Base-by-base conservation (phyloP, 192 early-diverging fungal species). In the Backusella tarrabulga region DNA sequence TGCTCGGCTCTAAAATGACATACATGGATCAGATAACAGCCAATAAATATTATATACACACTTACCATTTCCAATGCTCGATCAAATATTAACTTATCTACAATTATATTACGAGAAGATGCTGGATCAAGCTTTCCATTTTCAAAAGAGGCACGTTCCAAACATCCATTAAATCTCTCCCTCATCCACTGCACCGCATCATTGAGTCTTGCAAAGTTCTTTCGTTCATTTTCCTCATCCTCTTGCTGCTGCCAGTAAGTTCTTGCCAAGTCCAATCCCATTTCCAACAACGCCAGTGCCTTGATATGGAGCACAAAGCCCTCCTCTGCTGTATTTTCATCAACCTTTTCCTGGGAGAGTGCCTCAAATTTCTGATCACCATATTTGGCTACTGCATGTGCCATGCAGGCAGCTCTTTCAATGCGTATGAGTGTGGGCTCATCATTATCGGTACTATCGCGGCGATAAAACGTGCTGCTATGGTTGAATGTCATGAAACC, bases 161-260 rank as follows among this genome's bases (percentile, higher is more conserved):
- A 77, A 68, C 95, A 97, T 67, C 93, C 93, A 83, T 99, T 97
- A 79, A 97, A 99, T 73, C 92, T 89, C 67, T 88, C 90, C 26
- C 95, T 91, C 71, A 97, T 93, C 94, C 95, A 98, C 76, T 97
- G 93, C 9, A 98, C 95, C 1, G 85, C 90, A 23, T 79, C 79
- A 72, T 91, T 93, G 66, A 90, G 42, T 23, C 52, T 26, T 60
- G 82, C 81, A 21, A 85, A 81, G n/a, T 69, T 76, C 6, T 86
- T 83, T 67, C 79, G 79, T 3, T 80, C 83, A 26, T 77, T 85
- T 14, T 72, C 50, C n/a, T 23, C 50, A 46, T 72, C 71, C 63
- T 66, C 44, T n/a, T 68, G 68, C 32, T 87, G 75, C 67, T 85
- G 68, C 91, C 92, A 85, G 77, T 88, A 88, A 46, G 88, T 46